Evolutionary conservation across 179 eudicot genomes (phyloP).

Genomic region (Corrigiola litoralis): DNA sequence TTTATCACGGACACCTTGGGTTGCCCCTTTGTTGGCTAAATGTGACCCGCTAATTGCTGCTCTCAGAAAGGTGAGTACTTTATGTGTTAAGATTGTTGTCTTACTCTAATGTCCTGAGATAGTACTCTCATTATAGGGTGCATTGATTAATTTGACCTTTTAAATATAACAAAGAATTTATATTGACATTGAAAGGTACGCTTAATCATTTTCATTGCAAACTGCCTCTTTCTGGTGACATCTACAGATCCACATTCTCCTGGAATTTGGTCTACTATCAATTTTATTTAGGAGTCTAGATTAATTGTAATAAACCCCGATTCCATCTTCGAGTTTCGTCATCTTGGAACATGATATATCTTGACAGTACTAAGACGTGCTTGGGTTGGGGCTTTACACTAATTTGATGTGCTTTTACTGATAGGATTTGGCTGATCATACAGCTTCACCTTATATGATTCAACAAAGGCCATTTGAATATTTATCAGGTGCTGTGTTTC

Average conservation of each 20-base stretch:
- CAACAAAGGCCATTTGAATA: constrained; percentile 63
- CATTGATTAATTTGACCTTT: not conserved
- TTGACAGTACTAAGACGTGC: not conserved
- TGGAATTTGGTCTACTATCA: no score
- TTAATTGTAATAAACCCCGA: no score
- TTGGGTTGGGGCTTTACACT: not conserved
- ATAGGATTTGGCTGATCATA: constrained; percentile 84
- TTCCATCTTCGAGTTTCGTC: not conserved
- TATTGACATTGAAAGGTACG: no score
- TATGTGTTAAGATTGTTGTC: not conserved
- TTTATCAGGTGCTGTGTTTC: constrained; percentile 67
- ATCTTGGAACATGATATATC: not conserved
- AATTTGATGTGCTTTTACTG: constrained; percentile 2
- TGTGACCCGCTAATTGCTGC: constrained; percentile 72
- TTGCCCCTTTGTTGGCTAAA: constrained; percentile 87
- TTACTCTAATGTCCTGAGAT: no score
- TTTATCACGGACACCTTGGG: constrained; percentile 83
- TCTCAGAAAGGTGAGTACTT: constrained; percentile 58
- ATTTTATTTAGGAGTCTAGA: no score
- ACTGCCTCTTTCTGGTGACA: no score
- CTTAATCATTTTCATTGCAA: no score
- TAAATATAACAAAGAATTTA: no score
- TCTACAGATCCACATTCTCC: no score
- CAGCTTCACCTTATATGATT: constrained; percentile 83
- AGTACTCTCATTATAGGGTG: no score